Base-by-base conservation (phyloP, 2,329 filamentous ascomycete species). In the Fusarium haematococcum region DNA sequence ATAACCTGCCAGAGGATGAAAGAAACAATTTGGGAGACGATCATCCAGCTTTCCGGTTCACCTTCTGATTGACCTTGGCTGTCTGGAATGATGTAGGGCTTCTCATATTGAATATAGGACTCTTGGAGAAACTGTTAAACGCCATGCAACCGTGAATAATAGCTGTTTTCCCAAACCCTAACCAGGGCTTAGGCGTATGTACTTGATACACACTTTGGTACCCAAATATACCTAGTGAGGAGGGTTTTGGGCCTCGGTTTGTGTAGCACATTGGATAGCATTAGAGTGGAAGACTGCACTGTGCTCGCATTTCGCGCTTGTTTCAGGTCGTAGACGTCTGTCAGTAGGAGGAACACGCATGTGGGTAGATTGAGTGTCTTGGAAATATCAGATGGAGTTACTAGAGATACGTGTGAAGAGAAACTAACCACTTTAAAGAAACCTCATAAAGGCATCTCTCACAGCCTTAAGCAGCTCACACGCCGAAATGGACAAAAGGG, bases 41-140 rank as follows among this genome's bases (percentile, higher is more conserved):
- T 39, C 64, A 66, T 48, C 64, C 64, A 6, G 41, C 33, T 27
- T 66, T 66, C 23, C 56, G 64, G 8, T 66, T 66, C 5, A 66
- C 64, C 0, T 64, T 43, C n/a, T 64, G 54, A 48, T 50, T n/a
- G 33, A 16, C n/a, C n/a, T 30, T 23, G 18, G 50, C 27, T 54
- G 5, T n/a, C 11, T 33, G 11, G 9, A 30, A 30, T 11, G 14
- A 25, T 25, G 10, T 1, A 16, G 14, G 45, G 14, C 45, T 30
- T 50, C 23, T 50, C 23, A 30, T 27, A 50, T 30, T 37, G 5
- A 41, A n/a, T 20, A 50, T 50, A 6, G 16, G 2, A 48, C 20
- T 48, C 23, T 48, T 48, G 6, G 13, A 48, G 39, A 43, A 41
- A n/a, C 18, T 39, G 18, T n/a, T 10, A 5, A 39, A 39, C 8